phyloP scores from a whole-genome alignment of 2,329 filamentous ascomycete genomes.

The Arthroderma sp. region DNA sequence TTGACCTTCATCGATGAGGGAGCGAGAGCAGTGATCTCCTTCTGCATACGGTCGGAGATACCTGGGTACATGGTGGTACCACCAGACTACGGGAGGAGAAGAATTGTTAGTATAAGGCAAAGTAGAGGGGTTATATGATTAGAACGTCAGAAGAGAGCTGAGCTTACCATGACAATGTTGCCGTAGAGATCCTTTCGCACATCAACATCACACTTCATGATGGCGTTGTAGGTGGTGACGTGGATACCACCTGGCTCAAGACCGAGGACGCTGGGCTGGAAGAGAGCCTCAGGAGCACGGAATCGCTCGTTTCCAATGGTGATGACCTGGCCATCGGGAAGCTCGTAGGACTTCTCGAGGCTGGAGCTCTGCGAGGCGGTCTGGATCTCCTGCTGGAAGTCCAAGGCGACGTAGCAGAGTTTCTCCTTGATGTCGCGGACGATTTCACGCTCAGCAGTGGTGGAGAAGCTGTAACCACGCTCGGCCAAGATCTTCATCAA shows the following conservation, averaged over 20 bases:
- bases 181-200: slow-evolving; percentile 99
- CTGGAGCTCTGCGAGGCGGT: slow-evolving; percentile 97
- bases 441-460: slow-evolving; percentile 99
- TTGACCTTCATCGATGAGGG: slow-evolving; percentile 99
- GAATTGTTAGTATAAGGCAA: slow-evolving; percentile 7
- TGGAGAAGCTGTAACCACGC: slow-evolving; percentile 99
- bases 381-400: slow-evolving; percentile 99
- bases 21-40: slow-evolving; percentile 99
- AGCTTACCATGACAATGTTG: slow-evolving; percentile 98
- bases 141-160: too few relatives aligned
- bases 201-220: slow-evolving; percentile 99
- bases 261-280: slow-evolving; percentile 97
- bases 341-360: slow-evolving; percentile 99
- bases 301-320: slow-evolving; percentile 99
- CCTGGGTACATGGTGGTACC: slow-evolving; percentile 99
- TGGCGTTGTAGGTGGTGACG: slow-evolving; percentile 99
- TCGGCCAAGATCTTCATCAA: slow-evolving; percentile 99
- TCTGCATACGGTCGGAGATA: slow-evolving; percentile 99
- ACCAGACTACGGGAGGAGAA: slow-evolving; percentile 59
- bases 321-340: slow-evolving; percentile 99
- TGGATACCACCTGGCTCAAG: slow-evolving; percentile 98
- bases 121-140: not conserved
- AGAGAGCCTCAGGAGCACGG: slow-evolving; percentile 98
- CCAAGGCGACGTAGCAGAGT: slow-evolving; percentile 99
- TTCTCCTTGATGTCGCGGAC: slow-evolving; percentile 99